Evolutionary conservation across 208 protist species (phyloP).

Genomic region (Crithidia bombi): DNA sequence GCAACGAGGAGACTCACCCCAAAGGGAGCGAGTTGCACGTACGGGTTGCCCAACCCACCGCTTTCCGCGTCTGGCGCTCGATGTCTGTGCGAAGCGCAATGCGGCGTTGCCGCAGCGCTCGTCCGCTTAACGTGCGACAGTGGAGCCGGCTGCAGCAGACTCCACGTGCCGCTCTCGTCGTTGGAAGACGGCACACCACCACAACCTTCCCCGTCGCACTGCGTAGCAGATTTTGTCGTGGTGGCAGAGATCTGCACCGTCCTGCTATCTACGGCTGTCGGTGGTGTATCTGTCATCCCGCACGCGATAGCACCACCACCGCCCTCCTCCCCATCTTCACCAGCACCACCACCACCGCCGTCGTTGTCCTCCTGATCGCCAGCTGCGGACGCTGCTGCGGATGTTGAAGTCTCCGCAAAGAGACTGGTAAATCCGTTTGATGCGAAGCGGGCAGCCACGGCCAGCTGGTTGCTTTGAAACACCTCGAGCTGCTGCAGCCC

Average conservation of each 20-base stretch:
- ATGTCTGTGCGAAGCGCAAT: background rate
- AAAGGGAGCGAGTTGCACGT: conserved; percentile 53
- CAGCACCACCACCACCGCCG: no score
- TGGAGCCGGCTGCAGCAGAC: no score
- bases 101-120: no score
- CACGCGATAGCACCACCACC: background rate
- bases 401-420: background rate
- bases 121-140: no score
- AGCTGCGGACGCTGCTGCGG: background rate
- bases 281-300: no score
- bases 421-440: conserved; percentile 23
- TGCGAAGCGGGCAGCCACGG: conserved; percentile 47
- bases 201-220: no score
- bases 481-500: conserved; percentile 60
- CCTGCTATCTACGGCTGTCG: no score
- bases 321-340: background rate
- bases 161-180: no score
- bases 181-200: no score
- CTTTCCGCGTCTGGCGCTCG: background rate
- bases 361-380: background rate
- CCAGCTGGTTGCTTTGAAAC: conserved; percentile 42
- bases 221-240: no score
- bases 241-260: no score
- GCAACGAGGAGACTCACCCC: conserved; percentile 72
- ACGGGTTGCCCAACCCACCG: background rate